These are phyloP conservation scores for Pseudogymnoascus pannorum DNA, from an alignment of 2,329 filamentous ascomycete genomes.

Conservation along the genomic window DNA sequence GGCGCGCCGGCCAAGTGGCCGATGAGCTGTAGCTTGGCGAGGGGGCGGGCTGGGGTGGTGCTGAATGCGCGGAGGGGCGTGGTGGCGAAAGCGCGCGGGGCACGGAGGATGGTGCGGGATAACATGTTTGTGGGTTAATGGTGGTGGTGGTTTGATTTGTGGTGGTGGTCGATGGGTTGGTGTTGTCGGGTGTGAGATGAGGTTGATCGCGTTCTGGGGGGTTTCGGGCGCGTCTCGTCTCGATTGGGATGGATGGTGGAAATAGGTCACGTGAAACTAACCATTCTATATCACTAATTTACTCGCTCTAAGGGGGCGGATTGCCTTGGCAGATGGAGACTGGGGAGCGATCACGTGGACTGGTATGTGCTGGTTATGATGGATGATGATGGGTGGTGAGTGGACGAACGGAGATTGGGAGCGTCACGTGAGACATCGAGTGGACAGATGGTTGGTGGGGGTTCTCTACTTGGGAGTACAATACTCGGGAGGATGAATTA, in stretches of 20 bases:
- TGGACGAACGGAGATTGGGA: neutral
- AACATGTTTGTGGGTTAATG: slow-evolving; percentile 4
- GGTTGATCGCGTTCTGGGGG: neutral
- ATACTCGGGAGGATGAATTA: too few relatives aligned
- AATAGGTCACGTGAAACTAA: neutral
- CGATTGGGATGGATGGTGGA: neutral
- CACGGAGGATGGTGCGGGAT: slow-evolving; percentile 18
- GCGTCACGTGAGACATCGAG: neutral
- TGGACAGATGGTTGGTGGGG: neutral
- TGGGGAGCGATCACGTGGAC: neutral
- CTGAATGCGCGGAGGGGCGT: slow-evolving; percentile 63
- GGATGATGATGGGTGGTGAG: too few relatives aligned
- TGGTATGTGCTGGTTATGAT: too few relatives aligned
- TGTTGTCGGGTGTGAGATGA: neutral
- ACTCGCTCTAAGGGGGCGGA: too few relatives aligned
- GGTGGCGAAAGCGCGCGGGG: slow-evolving; percentile 35
- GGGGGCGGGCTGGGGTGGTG: slow-evolving; percentile 49
- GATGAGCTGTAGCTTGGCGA: slow-evolving; percentile 79
- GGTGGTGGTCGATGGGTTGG: neutral
- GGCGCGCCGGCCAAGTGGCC: slow-evolving; percentile 77
- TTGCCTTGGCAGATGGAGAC: too few relatives aligned
- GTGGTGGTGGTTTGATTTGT: slow-evolving; percentile 1
- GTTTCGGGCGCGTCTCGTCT: neutral
- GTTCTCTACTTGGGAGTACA: too few relatives aligned
- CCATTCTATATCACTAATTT: too few relatives aligned